Evolutionary conservation across 2,329 filamentous ascomycete genomes (phyloP).

Genomic region (Raffaelea albimanens): DNA sequence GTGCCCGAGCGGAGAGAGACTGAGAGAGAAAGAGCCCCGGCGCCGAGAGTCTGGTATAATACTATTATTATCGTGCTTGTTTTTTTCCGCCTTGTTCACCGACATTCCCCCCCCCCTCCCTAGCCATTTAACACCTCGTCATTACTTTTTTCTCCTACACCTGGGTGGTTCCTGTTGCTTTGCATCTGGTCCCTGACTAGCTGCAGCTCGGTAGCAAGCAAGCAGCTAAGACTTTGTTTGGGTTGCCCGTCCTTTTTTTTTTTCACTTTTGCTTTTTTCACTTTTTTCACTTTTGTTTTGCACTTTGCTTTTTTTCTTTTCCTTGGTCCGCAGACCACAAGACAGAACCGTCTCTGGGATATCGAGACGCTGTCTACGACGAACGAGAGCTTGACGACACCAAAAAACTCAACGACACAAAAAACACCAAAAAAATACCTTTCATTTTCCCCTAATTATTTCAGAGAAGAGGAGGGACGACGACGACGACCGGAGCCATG

Average conservation of each 20-base stretch:
- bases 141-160: no score
- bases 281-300: slow-evolving; percentile 2
- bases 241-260: not conserved
- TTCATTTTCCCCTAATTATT: not conserved
- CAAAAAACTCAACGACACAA: not conserved
- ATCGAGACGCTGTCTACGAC: not conserved
- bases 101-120: not conserved
- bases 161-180: no score
- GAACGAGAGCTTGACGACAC: not conserved
- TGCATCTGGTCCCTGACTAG: no score
- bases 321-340: not conserved
- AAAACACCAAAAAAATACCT: not conserved
- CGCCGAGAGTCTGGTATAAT: not conserved
- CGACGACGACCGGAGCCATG: slow-evolving; percentile 20
- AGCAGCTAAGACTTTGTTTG: not conserved
- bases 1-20: not conserved
- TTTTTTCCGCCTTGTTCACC: not conserved
- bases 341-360: not conserved
- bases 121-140: not conserved
- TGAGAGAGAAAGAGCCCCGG: no score
- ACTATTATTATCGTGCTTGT: not conserved
- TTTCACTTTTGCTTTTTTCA: not conserved
- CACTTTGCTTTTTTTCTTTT: not conserved
- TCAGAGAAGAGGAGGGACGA: slow-evolving; percentile 19
- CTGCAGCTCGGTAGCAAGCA: no score